phyloP scores from a whole-genome alignment of 495 filamentous ascomycete genomes.

The Neurospora tetrasperma region DNA sequence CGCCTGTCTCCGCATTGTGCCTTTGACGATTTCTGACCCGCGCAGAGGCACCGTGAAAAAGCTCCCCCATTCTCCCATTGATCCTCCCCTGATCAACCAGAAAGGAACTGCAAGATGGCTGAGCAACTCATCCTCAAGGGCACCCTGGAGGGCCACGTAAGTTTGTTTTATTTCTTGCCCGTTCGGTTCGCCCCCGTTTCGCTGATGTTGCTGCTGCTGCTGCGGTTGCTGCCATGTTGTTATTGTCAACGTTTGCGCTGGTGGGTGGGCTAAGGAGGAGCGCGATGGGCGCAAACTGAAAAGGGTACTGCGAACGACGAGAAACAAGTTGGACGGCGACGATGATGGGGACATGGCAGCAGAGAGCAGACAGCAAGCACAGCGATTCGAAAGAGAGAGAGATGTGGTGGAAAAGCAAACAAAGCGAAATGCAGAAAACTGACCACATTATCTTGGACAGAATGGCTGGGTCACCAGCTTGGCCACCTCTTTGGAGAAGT shows the following conservation, averaged over 20 bases:
- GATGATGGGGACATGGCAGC: not conserved
- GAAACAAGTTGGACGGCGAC: not conserved
- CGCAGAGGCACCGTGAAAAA: conserved; percentile 18
- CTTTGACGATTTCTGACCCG: conserved; percentile 20
- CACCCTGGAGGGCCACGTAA: conserved; percentile 89
- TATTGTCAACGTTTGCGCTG: not conserved
- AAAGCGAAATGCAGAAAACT: not conserved
- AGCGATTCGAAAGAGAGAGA: not conserved
- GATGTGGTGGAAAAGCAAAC: conserved; percentile 1
- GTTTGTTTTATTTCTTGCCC: conserved; percentile 19
- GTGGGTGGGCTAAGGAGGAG: not conserved
- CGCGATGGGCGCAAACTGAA: not conserved
- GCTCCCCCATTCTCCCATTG: conserved; percentile 25
- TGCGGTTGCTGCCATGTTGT: not conserved
- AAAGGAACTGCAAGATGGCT: conserved; percentile 53
- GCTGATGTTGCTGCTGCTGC: conserved; percentile 13
- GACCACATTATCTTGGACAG: conserved; percentile 18
- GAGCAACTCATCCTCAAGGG: conserved; percentile 96
- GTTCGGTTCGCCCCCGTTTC: conserved; percentile 6
- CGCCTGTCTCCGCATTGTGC: conserved; percentile 13
- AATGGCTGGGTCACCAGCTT: conserved; percentile 74
- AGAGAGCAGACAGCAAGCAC: not conserved
- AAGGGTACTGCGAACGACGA: not conserved
- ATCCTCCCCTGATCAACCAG: conserved; percentile 21
- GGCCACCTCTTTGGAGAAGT: conserved; percentile 98